A percentile compares a stretch with the other conserved stretches of the same genome.
These are phyloP conservation scores for Rehmannia glutinosa DNA, from an alignment of 257 asterid species.

Conservation along the genomic window DNA sequence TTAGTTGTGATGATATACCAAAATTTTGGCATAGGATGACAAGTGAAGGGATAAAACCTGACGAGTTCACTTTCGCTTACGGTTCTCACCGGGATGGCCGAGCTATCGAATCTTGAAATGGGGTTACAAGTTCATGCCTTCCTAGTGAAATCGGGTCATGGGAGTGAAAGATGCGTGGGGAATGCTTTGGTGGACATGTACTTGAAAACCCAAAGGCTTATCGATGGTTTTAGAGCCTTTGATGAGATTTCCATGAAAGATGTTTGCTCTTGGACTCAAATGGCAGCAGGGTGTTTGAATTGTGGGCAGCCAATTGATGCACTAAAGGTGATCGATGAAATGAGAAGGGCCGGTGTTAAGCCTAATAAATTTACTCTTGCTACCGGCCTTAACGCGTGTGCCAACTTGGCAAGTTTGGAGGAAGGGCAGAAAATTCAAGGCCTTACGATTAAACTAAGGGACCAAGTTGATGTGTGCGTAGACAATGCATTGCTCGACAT, in stretches of 20 bases:
- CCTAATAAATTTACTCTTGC: conserved; percentile 72
- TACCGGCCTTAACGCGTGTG: conserved; percentile 58
- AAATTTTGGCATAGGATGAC: conserved; percentile 53
- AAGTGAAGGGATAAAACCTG: conserved; percentile 49
- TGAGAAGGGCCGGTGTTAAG: conserved; percentile 51
- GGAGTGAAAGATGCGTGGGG: conserved; percentile 56
- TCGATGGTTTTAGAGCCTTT: conserved; percentile 52
- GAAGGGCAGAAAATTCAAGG: conserved; percentile 63
- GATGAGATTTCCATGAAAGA: conserved; percentile 53
- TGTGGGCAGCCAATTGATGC: conserved; percentile 55
- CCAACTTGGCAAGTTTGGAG: conserved; percentile 46
- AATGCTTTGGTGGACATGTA: conserved; percentile 73
- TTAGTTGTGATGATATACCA: conserved; percentile 32
- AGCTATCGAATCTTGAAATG: conserved; percentile 44
- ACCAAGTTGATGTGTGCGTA: conserved; percentile 52
- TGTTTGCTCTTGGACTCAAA: conserved; percentile 67
- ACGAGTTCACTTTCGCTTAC: conserved; percentile 62
- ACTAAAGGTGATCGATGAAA: conserved; percentile 42
- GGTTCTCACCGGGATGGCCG: conserved; percentile 64
- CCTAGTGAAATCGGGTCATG: conserved; percentile 59
- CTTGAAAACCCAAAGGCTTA: conserved; percentile 42
- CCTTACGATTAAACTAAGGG: conserved; percentile 41
- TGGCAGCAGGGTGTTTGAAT: conserved; percentile 61
- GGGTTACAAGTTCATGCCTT: conserved; percentile 61
- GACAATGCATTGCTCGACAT: conserved; percentile 70